phyloP scores from a whole-genome alignment of 2,329 filamentous ascomycete genomes.

The Aaosphaeria arxii region DNA sequence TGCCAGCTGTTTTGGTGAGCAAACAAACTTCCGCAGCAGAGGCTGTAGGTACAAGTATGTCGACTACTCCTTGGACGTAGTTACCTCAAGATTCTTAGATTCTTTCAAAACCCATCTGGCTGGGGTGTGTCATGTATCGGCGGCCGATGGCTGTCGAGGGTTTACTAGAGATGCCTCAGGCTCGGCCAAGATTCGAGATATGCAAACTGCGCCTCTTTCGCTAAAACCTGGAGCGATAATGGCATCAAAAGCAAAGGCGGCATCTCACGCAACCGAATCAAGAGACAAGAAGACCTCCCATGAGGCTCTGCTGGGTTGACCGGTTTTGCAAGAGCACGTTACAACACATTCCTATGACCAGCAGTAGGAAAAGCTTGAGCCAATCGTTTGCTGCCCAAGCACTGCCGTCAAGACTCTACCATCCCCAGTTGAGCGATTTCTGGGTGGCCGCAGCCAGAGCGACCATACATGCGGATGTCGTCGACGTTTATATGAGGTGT shows the following conservation, averaged over 20 bases:
- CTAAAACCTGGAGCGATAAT: conserved; percentile 13
- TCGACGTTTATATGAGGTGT: conserved; percentile 3
- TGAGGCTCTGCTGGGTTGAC: conserved; percentile 35
- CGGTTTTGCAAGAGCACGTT: conserved; percentile 19
- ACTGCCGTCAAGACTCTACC: conserved; percentile 12
- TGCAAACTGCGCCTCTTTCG: conserved; percentile 33
- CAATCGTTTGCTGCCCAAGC: conserved; percentile 25
- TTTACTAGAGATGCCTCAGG: conserved; percentile 23
- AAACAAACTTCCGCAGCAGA: too few relatives aligned
- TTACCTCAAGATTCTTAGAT: too few relatives aligned
- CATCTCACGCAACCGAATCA: too few relatives aligned
- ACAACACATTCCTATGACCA: conserved; percentile 4
- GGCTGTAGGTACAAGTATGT: too few relatives aligned
- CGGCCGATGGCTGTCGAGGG: not conserved
- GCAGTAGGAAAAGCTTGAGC: conserved; percentile 22
- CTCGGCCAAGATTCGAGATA: conserved; percentile 5
- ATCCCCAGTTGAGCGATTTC: conserved; percentile 8
- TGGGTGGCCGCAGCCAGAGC: conserved; percentile 1
- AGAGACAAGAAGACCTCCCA: conserved; percentile 2
- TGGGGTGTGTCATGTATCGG: not conserved
- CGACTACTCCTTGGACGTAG: too few relatives aligned
- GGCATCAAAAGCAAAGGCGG: conserved; percentile 8
- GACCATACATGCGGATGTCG: conserved; percentile 7
- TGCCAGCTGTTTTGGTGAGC: too few relatives aligned
- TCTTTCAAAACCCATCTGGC: too few relatives aligned